Base-by-base conservation (phyloP, 2,329 filamentous ascomycete species). In the Fusarium subglutinans region DNA sequence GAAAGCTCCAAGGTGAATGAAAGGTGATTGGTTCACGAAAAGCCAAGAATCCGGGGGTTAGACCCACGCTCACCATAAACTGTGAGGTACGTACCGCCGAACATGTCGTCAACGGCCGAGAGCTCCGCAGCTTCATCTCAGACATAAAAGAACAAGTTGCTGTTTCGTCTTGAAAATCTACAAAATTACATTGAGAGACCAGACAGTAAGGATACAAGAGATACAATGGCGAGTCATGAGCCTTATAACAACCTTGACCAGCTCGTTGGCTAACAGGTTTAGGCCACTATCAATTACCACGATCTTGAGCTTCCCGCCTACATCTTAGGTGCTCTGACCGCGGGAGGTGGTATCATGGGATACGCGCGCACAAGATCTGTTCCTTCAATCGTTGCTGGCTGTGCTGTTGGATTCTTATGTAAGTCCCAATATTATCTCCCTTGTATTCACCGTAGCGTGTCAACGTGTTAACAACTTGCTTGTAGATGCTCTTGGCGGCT, bases 291-390 rank as follows among this genome's bases (percentile, higher is more conserved):
- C 53, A 74, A 69, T 69, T 71, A 66, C 51, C 72, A 75, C 54
- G 70, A 73, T 53, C 79, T 83, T 51, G 79, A 82, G 65, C 88
- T 85, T 79, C 91, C 94, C 80, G 94, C 96, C 73, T 94, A 92
- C 82, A 82, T 93, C 79, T 91, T 98, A 79, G 94, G 93, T 70
- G 87, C 90, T 73, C 87, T 98, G 67, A 98, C 95, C 66, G 94
- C 95, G 58, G 88, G 92, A 65, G 96, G 96, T 78, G 96, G 96
- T 74, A 92, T 94, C 69, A 93, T 93, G 80, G 96, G 96, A 80
- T 99, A 94, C 84, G 87, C 92, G 50, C 91, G 92, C 81, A 96
- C 95, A 2, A 90, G 94, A 67, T 98, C 95, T 30, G 82, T 98
- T 56, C 96, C 96, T 43, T 98, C 95, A 18, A 88, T 98, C 76